Percentiles rank a stretch among this genome's conserved stretches.
Evolutionary conservation across 2,329 filamentous ascomycete species (phyloP).

Genomic region (Lecanicillium sp.): DNA sequence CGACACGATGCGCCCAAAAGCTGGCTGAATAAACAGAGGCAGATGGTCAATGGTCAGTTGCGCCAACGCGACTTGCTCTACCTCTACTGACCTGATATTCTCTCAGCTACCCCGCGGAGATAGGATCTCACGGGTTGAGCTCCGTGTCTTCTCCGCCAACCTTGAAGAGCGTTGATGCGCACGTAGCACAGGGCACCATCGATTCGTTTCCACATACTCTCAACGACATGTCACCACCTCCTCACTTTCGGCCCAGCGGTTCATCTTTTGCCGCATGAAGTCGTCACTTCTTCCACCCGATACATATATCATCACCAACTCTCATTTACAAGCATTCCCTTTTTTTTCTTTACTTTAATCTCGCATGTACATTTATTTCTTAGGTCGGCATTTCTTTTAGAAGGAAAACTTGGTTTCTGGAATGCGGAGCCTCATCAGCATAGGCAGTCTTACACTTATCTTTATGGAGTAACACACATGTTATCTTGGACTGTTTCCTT

Average conservation of each 20-base stretch:
- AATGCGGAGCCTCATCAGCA: neutral
- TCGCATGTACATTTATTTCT: neutral
- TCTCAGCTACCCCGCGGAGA: slow-evolving; percentile 41
- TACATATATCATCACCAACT: neutral
- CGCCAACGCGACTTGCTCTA: slow-evolving; percentile 37
- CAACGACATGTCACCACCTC: too few species aligned
- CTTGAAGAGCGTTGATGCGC: too few species aligned
- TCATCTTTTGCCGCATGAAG: neutral
- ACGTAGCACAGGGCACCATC: too few species aligned
- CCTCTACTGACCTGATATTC: slow-evolving; percentile 35
- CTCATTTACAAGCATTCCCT: neutral
- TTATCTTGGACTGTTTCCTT: too few species aligned
- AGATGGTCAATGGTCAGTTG: slow-evolving; percentile 57
- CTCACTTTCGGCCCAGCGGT: too few species aligned
- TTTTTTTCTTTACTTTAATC: neutral
- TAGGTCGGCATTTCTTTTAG: neutral
- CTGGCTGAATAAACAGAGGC: slow-evolving; percentile 79
- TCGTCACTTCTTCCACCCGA: neutral
- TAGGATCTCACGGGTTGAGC: slow-evolving; percentile 34
- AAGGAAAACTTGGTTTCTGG: neutral
- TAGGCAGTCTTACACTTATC: neutral
- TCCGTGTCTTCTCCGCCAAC: slow-evolving; percentile 11
- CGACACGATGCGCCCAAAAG: slow-evolving; percentile 69
- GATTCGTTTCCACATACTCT: too few species aligned
- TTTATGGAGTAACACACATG: neutral